phyloP scores from a whole-genome alignment of 2,329 filamentous ascomycete species.

The Arthrobotrys sinensis region DNA sequence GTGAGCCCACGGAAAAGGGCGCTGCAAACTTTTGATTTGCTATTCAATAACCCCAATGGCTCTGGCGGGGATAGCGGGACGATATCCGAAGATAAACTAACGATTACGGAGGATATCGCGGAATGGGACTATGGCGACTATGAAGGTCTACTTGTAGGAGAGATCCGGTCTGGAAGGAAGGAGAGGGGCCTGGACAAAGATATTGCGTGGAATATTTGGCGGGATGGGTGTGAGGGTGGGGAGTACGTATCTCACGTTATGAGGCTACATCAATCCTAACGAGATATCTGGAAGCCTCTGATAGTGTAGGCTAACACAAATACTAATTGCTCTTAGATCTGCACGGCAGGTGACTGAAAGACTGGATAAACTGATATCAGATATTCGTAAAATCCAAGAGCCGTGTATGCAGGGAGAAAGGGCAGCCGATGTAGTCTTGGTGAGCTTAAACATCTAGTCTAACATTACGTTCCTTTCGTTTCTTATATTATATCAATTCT shows the following conservation, averaged over 20 bases:
- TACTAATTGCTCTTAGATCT: conserved; percentile 63
- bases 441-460: conserved; percentile 65
- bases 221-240: conserved; percentile 71
- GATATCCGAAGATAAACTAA: conserved; percentile 66
- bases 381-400: conserved; percentile 71
- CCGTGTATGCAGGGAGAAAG: conserved; percentile 69
- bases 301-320: neutral
- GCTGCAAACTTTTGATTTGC: conserved; percentile 69
- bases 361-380: conserved; percentile 71
- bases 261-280: neutral
- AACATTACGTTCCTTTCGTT: neutral
- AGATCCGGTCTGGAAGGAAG: conserved; percentile 68
- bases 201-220: conserved; percentile 72
- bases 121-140: conserved; percentile 73
- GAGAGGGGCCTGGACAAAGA: conserved; percentile 69
- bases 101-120: conserved; percentile 68
- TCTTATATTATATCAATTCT: too few relatives aligned
- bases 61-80: conserved; percentile 27
- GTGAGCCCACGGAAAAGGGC: conserved; percentile 71
- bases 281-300: neutral
- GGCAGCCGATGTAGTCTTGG: conserved; percentile 71
- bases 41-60: conserved; percentile 66
- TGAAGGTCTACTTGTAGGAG: conserved; percentile 69
- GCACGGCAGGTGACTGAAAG: conserved; percentile 70
- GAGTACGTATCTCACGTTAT: conserved; percentile 65